A percentile compares a stretch with the other conserved stretches of the same genome.
These are phyloP conservation scores for Raffaelea ambrosiae DNA, from an alignment of 2,329 filamentous ascomycete genomes.

Conservation along the genomic window DNA sequence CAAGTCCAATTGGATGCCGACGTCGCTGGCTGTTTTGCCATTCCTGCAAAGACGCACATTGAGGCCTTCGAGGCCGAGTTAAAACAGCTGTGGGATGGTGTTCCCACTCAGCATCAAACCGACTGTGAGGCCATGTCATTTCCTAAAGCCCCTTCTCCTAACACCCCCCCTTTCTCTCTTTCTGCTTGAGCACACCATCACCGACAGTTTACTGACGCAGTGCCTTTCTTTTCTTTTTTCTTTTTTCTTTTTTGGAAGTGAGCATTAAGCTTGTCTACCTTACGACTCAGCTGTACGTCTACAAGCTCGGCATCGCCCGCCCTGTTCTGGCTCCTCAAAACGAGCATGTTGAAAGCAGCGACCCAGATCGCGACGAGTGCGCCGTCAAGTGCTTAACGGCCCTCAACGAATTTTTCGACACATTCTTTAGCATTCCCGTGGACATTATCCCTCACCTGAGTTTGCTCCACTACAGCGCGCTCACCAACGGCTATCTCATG, in stretches of 20 bases:
- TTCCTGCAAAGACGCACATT: conserved; percentile 8
- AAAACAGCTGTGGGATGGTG: conserved; percentile 3
- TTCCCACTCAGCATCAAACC: conserved; percentile 3
- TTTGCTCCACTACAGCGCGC: conserved; percentile 9
- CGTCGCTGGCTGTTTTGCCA: conserved; percentile 3
- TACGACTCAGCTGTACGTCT: conserved; percentile 13
- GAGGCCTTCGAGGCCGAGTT: conserved; percentile 9
- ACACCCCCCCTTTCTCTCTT: neutral
- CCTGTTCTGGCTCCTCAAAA: neutral
- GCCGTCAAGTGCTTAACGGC: conserved; percentile 10
- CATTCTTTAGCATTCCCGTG: conserved; percentile 12
- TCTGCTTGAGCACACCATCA: too few relatives aligned
- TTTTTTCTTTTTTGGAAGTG: too few relatives aligned
- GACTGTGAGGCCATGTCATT: conserved; percentile 4
- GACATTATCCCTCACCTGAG: conserved; percentile 10
- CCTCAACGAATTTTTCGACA: conserved; percentile 9
- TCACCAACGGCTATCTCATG: conserved; percentile 13
- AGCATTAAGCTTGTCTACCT: conserved; percentile 13
- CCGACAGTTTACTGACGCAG: too few relatives aligned
- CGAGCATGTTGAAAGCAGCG: neutral
- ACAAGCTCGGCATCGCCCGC: conserved; percentile 12
- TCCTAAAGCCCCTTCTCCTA: neutral
- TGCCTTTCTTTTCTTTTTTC: too few relatives aligned
- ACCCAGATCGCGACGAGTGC: neutral
- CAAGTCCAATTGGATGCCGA: conserved; percentile 11